These are phyloP conservation scores for Mycena amicta DNA, from an alignment of 768 basidiomycete genomes.

Conservation along the genomic window DNA sequence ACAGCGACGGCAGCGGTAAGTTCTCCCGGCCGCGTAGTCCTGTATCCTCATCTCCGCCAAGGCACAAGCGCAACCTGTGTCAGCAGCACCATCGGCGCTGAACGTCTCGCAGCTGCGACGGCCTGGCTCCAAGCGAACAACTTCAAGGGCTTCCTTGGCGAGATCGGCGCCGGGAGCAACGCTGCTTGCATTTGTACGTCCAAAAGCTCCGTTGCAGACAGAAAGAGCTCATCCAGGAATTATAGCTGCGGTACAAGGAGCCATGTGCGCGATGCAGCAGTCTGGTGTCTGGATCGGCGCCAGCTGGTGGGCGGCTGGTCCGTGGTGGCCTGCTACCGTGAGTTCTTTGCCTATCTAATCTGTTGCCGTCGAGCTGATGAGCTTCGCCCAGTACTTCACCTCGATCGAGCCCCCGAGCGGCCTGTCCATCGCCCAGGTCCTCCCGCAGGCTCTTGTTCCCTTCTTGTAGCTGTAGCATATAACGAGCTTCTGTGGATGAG, in stretches of 20 bases:
- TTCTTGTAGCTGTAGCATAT: conserved; percentile 48
- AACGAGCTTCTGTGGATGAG: neutral
- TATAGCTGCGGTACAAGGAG: conserved; percentile 49
- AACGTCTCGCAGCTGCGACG: conserved; percentile 59
- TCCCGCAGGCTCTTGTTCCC: conserved; percentile 59
- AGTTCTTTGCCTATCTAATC: conserved; percentile 28
- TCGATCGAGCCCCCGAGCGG: conserved; percentile 65
- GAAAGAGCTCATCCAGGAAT: conserved; percentile 33
- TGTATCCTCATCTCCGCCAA: neutral
- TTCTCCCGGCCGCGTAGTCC: neutral
- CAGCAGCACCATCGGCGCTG: conserved; percentile 58
- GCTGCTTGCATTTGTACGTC: conserved; percentile 19
- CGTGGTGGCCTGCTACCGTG: conserved; percentile 56
- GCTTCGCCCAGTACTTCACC: conserved; percentile 51
- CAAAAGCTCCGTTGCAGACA: neutral
- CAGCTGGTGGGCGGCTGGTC: conserved; percentile 63
- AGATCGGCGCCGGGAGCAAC: conserved; percentile 58
- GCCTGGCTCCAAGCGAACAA: conserved; percentile 60
- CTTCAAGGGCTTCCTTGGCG: conserved; percentile 66
- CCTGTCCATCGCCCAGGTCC: conserved; percentile 50
- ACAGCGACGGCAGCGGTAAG: conserved; percentile 47
- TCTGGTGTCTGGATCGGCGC: conserved; percentile 61
- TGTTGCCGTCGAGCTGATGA: neutral
- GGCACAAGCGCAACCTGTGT: conserved; percentile 58
- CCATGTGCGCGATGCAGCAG: conserved; percentile 60